Evolutionary conservation across 352 stramenopile genomes (phyloP).

Genomic region (Elongisporangium undulatum): DNA sequence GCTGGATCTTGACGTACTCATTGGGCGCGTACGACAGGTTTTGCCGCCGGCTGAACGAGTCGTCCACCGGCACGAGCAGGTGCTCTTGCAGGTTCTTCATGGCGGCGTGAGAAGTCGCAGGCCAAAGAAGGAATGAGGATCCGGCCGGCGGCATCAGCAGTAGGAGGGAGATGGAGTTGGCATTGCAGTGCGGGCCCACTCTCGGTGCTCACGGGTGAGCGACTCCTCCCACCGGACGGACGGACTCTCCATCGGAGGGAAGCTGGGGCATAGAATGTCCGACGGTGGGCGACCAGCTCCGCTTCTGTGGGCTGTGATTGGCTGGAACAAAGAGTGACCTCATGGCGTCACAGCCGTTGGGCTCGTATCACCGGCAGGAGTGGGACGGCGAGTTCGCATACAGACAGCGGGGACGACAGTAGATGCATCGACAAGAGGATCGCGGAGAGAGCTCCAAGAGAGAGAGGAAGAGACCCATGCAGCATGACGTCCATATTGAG

Average conservation of each 20-base stretch:
- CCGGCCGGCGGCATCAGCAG: neutral
- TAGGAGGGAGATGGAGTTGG: neutral
- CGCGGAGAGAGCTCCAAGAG: neutral
- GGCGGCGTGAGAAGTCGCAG: neutral
- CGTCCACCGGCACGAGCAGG: conserved; percentile 39
- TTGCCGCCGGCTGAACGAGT: conserved; percentile 20
- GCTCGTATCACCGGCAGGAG: neutral
- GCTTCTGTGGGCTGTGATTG: neutral
- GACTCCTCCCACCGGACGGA: neutral
- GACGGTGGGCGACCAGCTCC: neutral
- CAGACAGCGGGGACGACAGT: too few species aligned
- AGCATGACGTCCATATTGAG: too few species aligned
- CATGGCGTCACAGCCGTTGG: neutral
- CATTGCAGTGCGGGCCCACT: neutral
- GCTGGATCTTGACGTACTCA: conserved; percentile 31
- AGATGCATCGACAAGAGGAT: too few species aligned
- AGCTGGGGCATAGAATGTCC: neutral
- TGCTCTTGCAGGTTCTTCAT: conserved; percentile 45
- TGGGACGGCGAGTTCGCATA: neutral
- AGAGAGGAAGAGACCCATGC: too few species aligned
- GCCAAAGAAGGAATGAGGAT: neutral
- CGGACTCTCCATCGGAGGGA: neutral
- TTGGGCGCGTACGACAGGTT: conserved; percentile 39
- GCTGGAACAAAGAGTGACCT: neutral
- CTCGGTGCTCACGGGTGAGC: neutral